Conservation (phyloP, 345 rosid genomes). For the Punica granatum region DNA sequence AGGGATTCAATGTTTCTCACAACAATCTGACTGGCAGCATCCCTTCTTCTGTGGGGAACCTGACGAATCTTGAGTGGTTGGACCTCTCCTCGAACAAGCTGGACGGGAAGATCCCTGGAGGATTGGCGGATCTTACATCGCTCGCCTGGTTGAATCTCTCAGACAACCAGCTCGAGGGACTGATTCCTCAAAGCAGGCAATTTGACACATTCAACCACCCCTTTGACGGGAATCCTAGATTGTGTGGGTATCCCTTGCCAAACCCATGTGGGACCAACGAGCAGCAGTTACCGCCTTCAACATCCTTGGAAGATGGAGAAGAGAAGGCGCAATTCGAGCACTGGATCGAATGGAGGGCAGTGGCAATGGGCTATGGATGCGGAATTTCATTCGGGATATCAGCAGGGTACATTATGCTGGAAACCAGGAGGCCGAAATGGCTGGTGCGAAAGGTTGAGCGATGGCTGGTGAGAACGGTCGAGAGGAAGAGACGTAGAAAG, state of each 20-base stretch:
- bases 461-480: slow-evolving; percentile 21
- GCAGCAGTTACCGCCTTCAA: not conserved
- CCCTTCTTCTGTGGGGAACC: not conserved
- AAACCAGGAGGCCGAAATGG: not conserved
- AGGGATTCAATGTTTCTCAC: slow-evolving; percentile 6
- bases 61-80: slow-evolving; percentile 12
- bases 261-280: not conserved
- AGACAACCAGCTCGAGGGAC: not conserved
- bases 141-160: slow-evolving; percentile 5
- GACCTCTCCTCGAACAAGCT: slow-evolving; percentile 18
- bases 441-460: no score
- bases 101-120: slow-evolving; percentile 6
- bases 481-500: slow-evolving; percentile 40
- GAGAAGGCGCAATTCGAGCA: not conserved
- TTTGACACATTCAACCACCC: slow-evolving; percentile 4
- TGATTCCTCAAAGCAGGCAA: not conserved
- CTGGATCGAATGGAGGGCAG: slow-evolving; percentile 9
- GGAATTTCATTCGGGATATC: slow-evolving; percentile 3
- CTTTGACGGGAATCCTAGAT: not conserved
- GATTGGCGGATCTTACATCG: not conserved
- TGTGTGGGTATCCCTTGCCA: slow-evolving; percentile 14
- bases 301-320: not conserved
- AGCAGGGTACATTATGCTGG: not conserved
- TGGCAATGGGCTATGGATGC: slow-evolving; percentile 11
- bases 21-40: slow-evolving; percentile 4